phyloP scores from a whole-genome alignment of 768 basidiomycete genomes.

The Naganishia randhawae region DNA sequence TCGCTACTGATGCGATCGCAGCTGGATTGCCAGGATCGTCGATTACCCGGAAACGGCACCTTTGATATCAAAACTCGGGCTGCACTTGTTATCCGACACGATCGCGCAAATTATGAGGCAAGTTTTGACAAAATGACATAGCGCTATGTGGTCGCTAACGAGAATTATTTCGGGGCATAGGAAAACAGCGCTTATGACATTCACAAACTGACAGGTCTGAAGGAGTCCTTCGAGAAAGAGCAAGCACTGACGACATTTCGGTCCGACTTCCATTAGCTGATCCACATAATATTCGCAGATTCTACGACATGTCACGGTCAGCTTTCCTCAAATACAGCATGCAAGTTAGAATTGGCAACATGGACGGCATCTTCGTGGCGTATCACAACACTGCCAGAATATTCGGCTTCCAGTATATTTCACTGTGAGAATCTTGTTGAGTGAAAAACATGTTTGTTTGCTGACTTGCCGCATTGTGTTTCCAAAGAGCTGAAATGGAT shows the following conservation, averaged over 20 bases:
- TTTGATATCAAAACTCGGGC: constrained; percentile 97
- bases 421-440: constrained; percentile 53
- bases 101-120: constrained; percentile 76
- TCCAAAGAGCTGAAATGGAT: constrained; percentile 69
- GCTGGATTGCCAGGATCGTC: constrained; percentile 75
- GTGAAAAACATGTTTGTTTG: not conserved
- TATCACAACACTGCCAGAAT: constrained; percentile 71
- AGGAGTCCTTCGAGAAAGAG: constrained; percentile 84
- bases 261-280: no score
- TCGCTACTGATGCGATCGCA: constrained; percentile 88
- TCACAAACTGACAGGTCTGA: constrained; percentile 59
- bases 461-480: not conserved
- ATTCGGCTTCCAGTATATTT: constrained; percentile 91
- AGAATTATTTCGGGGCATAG: constrained; percentile 48
- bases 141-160: not conserved
- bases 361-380: constrained; percentile 75
- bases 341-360: constrained; percentile 91
- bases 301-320: constrained; percentile 87
- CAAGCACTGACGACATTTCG: constrained; percentile 20
- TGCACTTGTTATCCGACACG: constrained; percentile 74
- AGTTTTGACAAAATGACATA: constrained; percentile 18
- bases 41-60: constrained; percentile 81
- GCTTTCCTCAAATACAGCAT: constrained; percentile 96
- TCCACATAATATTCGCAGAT: constrained; percentile 44
- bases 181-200: constrained; percentile 79